Evolutionary conservation across 352 stramenopile genomes (phyloP).

Genomic region (Halophytophthora batemanensis): DNA sequence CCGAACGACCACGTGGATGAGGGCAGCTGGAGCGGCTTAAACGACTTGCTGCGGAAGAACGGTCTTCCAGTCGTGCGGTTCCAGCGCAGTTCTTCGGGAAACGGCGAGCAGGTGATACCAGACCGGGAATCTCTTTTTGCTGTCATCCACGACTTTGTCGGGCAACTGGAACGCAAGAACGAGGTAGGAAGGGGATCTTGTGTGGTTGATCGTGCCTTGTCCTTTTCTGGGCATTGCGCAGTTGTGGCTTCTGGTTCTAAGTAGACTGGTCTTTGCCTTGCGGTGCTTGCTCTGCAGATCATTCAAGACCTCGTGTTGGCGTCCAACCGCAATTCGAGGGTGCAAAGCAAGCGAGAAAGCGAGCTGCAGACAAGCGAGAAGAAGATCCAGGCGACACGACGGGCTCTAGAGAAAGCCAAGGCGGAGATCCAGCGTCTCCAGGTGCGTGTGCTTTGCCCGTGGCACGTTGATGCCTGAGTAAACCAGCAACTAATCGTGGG

Average conservation of each 20-base stretch:
- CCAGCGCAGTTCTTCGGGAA: conserved; percentile 10
- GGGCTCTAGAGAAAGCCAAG: conserved; percentile 45
- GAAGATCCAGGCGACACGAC: conserved; percentile 41
- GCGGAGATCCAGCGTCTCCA: conserved; percentile 55
- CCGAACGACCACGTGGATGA: conserved; percentile 12
- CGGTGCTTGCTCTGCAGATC: conserved; percentile 32
- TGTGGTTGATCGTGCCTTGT: background rate
- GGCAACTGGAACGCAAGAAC: conserved; percentile 65
- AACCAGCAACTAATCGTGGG: conserved; percentile 3
- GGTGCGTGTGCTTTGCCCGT: conserved; percentile 22
- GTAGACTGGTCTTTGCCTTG: conserved; percentile 5
- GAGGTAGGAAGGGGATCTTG: conserved; percentile 31
- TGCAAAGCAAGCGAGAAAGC: conserved; percentile 42
- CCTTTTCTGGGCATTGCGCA: too few relatives aligned
- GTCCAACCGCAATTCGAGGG: conserved; percentile 57
- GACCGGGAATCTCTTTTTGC: conserved; percentile 48
- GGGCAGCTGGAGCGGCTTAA: conserved; percentile 43
- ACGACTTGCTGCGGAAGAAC: conserved; percentile 62
- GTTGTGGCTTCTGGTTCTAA: background rate
- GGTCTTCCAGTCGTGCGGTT: conserved; percentile 46
- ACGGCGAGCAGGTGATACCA: conserved; percentile 20
- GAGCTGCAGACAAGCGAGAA: conserved; percentile 46
- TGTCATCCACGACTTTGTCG: conserved; percentile 58
- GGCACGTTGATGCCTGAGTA: conserved; percentile 5
- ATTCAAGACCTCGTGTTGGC: conserved; percentile 78